phyloP scores from a whole-genome alignment of 352 stramenopile genomes.

The Blastocystis sp. region DNA sequence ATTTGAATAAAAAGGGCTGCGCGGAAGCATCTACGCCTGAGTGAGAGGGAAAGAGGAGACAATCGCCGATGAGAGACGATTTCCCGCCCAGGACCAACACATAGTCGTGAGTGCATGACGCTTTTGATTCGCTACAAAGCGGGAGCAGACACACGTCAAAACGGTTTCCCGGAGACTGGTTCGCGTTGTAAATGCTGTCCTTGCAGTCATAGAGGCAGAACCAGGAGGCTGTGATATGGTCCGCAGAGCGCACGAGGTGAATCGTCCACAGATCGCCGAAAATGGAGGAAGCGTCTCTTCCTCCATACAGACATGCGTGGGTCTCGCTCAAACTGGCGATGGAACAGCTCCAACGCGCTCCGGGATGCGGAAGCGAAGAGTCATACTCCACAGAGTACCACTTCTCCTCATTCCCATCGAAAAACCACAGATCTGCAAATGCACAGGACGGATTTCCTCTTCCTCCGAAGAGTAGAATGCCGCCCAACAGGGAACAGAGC shows the following conservation, averaged over 20 bases:
- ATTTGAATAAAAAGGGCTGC: background rate
- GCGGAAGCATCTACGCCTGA: background rate
- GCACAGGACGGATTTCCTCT: background rate
- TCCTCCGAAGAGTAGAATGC: conserved; percentile 9
- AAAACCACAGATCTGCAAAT: background rate
- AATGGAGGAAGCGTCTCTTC: background rate
- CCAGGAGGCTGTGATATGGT: background rate
- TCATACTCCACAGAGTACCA: background rate
- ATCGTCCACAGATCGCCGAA: conserved; percentile 21
- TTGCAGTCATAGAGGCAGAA: conserved; percentile 1
- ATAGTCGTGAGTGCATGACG: background rate
- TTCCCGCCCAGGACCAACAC: background rate
- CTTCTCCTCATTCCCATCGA: background rate
- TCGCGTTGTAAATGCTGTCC: conserved; percentile 23
- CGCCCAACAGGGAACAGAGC: background rate
- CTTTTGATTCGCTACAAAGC: background rate
- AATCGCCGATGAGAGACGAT: background rate
- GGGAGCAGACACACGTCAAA: background rate
- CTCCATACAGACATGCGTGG: background rate
- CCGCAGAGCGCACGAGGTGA: background rate
- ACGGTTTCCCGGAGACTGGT: background rate
- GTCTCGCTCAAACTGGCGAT: conserved; percentile 4
- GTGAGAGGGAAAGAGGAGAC: background rate
- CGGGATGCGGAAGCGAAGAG: background rate
- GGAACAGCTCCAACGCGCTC: background rate